These are phyloP conservation scores for Echinochloa phyllopogon DNA, from an alignment of 176 grass and related monocot species.

Conservation along the genomic window DNA sequence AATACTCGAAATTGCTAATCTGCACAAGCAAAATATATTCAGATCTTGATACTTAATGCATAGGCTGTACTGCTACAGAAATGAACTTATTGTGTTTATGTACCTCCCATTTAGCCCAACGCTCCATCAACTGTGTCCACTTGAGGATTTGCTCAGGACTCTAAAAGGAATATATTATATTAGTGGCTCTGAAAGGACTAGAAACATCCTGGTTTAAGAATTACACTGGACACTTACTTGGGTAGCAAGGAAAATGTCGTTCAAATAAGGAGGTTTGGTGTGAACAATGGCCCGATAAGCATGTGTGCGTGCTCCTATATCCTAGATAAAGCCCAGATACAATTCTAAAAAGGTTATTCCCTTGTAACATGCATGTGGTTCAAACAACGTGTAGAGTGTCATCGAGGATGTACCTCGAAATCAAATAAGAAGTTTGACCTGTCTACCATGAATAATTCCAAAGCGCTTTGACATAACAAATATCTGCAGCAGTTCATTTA, in stretches of 20 bases:
- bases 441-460: conserved; percentile 99
- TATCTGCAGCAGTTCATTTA: conserved; percentile 65
- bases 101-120: conserved; percentile 98
- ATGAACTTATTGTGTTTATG: conserved; percentile 33
- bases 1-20: conserved; percentile 99
- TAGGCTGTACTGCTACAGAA: neutral
- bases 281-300: conserved; percentile 94
- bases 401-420: conserved; percentile 77
- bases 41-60: conserved; percentile 37
- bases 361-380: conserved; percentile 28
- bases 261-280: conserved; percentile 84
- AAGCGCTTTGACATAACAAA: conserved; percentile 82
- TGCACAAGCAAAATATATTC: conserved; percentile 56
- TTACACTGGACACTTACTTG: conserved; percentile 59
- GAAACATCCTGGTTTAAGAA: conserved; percentile 27
- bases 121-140: conserved; percentile 86
- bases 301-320: conserved; percentile 73
- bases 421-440: conserved; percentile 98
- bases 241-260: conserved; percentile 80
- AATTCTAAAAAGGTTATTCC: conserved; percentile 43
- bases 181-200: conserved; percentile 19
- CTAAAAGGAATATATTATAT: conserved; percentile 57
- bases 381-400: conserved; percentile 37
- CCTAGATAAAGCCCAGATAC: conserved; percentile 61
- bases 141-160: conserved; percentile 88